Base-by-base conservation (phyloP, 2,329 filamentous ascomycete species). In the Colletotrichum sp. region DNA sequence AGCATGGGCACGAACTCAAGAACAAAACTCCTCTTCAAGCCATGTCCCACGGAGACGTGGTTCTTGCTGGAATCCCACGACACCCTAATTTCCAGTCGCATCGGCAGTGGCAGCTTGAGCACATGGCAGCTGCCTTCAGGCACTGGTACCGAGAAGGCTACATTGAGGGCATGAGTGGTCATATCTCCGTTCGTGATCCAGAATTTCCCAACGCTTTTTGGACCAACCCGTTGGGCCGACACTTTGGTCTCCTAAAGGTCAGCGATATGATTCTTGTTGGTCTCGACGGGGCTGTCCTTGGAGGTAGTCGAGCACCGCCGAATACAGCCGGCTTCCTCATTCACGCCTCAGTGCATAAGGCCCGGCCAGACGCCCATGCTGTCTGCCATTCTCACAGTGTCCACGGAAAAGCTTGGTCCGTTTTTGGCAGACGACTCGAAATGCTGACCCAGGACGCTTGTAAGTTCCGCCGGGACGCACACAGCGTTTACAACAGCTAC, bases 291-390 rank as follows among this genome's bases (percentile, higher is more conserved):
- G 88, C 90, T n/a, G 89, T 93, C 8, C 88, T 94, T 8, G 92
- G 92, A 13, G 92, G 92, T 0, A 93, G 93, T 80, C 88, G 84
- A 66, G 85, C 84, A 26, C 91, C 92, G 1, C 90, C 91, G 62
- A 95, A 95, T 82, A 89, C 91, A 5, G 93, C 93, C 0, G 93
- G 93, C 0, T 95, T 94, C 79, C 83, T 93, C 70, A 95, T 95
- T 78, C 93, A 95, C 83, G 88, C 88, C 24, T 93, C 92, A 4
- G 86, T 95, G 16, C 90, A 94, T 83, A 92, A 91, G 82, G 92
- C 92, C 1, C 86, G 93, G 15, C 90, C 90, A 3, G 90, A 94
- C 80, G 90, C 93, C 18, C 88, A 92, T 78, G 93, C 93, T 3
- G 91, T 93, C 10, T 94, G 93, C 80, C 93, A 95, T 80, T 90